Percentiles rank a stretch among this genome's conserved stretches.
Conservation (phyloP, 176 grass and related monocot species). For the Oryza glumipatula region DNA sequence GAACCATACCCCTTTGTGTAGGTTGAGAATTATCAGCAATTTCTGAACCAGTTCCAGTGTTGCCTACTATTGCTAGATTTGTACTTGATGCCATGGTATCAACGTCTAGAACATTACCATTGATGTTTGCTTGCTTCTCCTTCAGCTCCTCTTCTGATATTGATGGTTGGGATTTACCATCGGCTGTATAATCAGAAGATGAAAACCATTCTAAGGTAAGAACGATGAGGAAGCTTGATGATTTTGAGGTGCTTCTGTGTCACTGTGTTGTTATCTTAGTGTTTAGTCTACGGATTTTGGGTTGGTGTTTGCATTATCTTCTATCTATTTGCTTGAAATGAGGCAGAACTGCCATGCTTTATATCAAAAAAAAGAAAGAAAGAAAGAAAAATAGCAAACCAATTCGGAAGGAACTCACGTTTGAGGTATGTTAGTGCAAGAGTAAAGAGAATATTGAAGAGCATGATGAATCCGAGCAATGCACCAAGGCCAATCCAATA, state of each 20-base stretch:
- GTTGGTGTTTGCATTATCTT: neutral
- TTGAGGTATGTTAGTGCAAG: slow-evolving; percentile 68
- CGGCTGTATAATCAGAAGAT: slow-evolving; percentile 62
- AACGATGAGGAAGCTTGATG: neutral
- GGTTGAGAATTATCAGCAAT: slow-evolving; percentile 32
- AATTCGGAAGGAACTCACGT: slow-evolving; percentile 52
- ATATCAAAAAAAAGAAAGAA: neutral
- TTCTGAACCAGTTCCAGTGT: slow-evolving; percentile 12
- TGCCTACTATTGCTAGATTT: slow-evolving; percentile 28
- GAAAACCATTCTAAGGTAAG: neutral
- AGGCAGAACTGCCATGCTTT: neutral
- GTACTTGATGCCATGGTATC: slow-evolving; percentile 53
- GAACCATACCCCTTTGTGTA: slow-evolving; percentile 78
- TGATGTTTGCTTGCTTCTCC: slow-evolving; percentile 72
- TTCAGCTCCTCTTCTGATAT: slow-evolving; percentile 83
- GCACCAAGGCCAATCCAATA: slow-evolving; percentile 89
- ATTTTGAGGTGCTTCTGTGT: neutral
- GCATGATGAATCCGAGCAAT: slow-evolving; percentile 68
- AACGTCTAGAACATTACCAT: slow-evolving; percentile 51
- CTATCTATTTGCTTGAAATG: neutral
- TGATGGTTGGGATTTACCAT: slow-evolving; percentile 60
- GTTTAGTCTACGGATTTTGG: slow-evolving; percentile 17
- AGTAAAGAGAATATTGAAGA: slow-evolving; percentile 84
- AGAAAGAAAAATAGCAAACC: slow-evolving; percentile 3
- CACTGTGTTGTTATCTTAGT: neutral